A percentile compares a stretch with the other conserved stretches of the same genome.
Evolutionary conservation across 495 filamentous ascomycete genomes (phyloP).

Genomic region (Bacidia rubella): DNA sequence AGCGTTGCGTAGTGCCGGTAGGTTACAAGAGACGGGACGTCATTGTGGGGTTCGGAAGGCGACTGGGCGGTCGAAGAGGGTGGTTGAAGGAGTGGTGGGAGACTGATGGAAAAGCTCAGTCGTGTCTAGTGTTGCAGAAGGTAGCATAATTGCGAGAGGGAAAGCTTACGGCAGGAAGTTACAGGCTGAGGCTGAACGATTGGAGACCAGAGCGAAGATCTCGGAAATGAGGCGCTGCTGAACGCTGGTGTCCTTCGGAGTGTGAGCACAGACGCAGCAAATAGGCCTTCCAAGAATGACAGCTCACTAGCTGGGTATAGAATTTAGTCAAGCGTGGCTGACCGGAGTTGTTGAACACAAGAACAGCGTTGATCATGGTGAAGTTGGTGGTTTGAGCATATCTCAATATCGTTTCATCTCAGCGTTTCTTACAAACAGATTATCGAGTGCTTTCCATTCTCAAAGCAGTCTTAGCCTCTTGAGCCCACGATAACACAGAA

Average conservation of each 20-base stretch:
- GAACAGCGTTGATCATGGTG: conserved; percentile 92
- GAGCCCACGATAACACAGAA: too few species aligned
- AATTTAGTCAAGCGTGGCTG: conserved; percentile 96
- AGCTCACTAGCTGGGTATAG: conserved; percentile 88
- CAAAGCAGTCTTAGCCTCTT: too few species aligned
- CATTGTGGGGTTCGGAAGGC: conserved; percentile 48
- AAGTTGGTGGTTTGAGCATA: too few species aligned
- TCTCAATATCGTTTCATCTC: too few species aligned
- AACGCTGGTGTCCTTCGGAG: conserved; percentile 68
- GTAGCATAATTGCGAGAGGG: neutral
- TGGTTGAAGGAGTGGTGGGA: conserved; percentile 53
- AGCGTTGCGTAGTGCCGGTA: conserved; percentile 98
- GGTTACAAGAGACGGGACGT: conserved; percentile 87
- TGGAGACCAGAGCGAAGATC: conserved; percentile 92
- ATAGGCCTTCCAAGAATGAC: neutral
- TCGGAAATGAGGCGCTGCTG: conserved; percentile 94
- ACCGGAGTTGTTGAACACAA: conserved; percentile 97
- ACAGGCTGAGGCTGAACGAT: conserved; percentile 75
- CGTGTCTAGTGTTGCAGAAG: neutral
- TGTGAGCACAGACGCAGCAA: neutral
- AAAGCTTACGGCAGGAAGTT: conserved; percentile 76
- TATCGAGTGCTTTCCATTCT: too few species aligned
- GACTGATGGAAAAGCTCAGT: too few species aligned
- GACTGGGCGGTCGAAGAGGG: conserved; percentile 42
- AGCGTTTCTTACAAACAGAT: too few species aligned